Evolutionary conservation across 441 rosid species (phyloP).

Genomic region (Codiaeum variegatum): DNA sequence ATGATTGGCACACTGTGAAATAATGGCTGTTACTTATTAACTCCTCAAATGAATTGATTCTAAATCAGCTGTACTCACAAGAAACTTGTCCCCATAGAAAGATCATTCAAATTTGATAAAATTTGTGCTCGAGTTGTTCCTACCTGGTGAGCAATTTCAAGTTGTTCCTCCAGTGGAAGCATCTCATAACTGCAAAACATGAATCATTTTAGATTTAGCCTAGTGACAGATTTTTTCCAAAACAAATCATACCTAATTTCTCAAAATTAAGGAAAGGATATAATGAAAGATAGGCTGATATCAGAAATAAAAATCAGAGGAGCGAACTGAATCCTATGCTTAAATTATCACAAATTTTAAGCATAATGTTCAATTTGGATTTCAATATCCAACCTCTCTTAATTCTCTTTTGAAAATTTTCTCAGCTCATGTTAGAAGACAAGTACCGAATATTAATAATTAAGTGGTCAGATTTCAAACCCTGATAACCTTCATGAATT

Average conservation of each 20-base stretch:
- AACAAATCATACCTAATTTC: neutral
- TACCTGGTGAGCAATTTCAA: conserved; percentile 78
- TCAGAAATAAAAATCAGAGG: neutral
- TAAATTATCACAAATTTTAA: neutral
- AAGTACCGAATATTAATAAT: neutral
- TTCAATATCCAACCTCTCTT: neutral
- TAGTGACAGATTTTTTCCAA: neutral
- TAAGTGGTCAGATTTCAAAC: neutral
- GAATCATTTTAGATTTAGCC: conserved; percentile 11
- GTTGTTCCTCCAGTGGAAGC: conserved; percentile 90
- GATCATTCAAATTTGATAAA: conserved; percentile 73
- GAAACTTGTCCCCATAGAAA: conserved; percentile 81
- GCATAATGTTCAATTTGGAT: neutral
- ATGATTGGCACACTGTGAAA: neutral
- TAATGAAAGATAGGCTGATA: neutral
- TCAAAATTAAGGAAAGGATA: neutral
- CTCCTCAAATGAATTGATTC: conserved; percentile 3
- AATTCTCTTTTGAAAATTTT: neutral
- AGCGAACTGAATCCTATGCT: neutral
- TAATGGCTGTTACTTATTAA: neutral
- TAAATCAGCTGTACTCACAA: conserved; percentile 39
- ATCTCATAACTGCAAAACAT: conserved; percentile 73
- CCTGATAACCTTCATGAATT: neutral
- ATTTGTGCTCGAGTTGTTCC: conserved; percentile 82
- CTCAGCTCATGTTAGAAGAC: neutral